phyloP scores from a whole-genome alignment of 2,329 filamentous ascomycete species.

The Xylaria sp. region DNA sequence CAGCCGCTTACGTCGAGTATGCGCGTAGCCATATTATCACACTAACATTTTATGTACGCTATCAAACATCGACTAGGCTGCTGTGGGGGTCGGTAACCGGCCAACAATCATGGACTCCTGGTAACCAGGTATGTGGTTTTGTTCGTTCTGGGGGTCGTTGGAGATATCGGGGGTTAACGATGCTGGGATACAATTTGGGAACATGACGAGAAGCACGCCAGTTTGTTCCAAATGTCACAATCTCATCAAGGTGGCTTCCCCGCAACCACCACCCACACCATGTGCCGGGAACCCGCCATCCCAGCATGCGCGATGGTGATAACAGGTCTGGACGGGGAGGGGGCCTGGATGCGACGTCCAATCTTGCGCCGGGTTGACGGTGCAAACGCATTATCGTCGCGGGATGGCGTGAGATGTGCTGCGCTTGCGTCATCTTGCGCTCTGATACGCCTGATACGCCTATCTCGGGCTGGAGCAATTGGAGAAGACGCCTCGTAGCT shows the following conservation, averaged over 20 bases:
- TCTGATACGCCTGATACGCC: conserved; percentile 13
- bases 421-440: conserved; percentile 31
- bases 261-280: conserved; percentile 37
- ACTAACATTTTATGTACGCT: not conserved
- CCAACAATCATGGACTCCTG: conserved; percentile 3
- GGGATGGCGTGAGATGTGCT: conserved; percentile 37
- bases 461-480: conserved; percentile 27
- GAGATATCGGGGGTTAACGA: conserved; percentile 22
- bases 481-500: conserved; percentile 18
- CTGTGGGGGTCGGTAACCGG: not conserved
- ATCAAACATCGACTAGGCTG: not conserved
- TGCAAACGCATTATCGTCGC: conserved; percentile 35
- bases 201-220: conserved; percentile 41
- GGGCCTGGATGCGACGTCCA: conserved; percentile 7
- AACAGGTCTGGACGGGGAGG: conserved; percentile 4
- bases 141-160: conserved; percentile 1
- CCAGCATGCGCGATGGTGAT: conserved; percentile 26
- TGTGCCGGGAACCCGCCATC: conserved; percentile 20
- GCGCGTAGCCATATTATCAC: not conserved
- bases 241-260: conserved; percentile 34
- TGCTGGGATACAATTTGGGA: conserved; percentile 15
- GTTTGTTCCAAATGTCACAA: conserved; percentile 41
- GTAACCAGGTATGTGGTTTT: not conserved
- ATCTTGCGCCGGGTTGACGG: conserved; percentile 27
- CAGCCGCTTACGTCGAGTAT: conserved; percentile 5